phyloP scores from a whole-genome alignment of 768 basidiomycete species.

The Russula emetica region DNA sequence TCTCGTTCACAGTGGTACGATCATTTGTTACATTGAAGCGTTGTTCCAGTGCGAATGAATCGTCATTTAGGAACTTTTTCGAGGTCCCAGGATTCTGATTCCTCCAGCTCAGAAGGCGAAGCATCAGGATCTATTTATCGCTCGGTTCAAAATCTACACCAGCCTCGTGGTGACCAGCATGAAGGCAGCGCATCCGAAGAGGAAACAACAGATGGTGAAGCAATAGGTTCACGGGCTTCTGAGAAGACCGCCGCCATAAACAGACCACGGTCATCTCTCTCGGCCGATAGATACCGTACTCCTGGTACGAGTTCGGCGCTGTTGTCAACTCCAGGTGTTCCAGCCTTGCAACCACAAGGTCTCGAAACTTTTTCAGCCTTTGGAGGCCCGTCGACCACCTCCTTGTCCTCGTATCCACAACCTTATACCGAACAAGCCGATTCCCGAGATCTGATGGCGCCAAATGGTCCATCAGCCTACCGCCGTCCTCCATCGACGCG shows the following conservation, averaged over 20 bases:
- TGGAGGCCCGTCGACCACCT: slow-evolving; percentile 40
- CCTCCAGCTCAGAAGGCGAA: slow-evolving; percentile 53
- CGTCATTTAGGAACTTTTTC: slow-evolving; percentile 37
- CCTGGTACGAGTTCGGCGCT: slow-evolving; percentile 61
- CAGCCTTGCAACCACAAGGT: slow-evolving; percentile 61
- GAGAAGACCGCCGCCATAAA: slow-evolving; percentile 30
- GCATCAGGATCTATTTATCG: slow-evolving; percentile 27
- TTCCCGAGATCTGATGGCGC: slow-evolving; percentile 13
- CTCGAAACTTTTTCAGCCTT: slow-evolving; percentile 76
- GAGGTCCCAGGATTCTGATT: slow-evolving; percentile 53
- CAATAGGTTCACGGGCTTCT: slow-evolving; percentile 30
- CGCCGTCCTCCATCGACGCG: slow-evolving; percentile 26
- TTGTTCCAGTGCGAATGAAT: slow-evolving; percentile 2
- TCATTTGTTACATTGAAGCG: neutral
- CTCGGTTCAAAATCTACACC: slow-evolving; percentile 18
- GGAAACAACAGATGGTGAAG: slow-evolving; percentile 27
- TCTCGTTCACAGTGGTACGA: slow-evolving; percentile 61
- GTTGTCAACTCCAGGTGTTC: slow-evolving; percentile 50
- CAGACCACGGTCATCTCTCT: slow-evolving; percentile 73
- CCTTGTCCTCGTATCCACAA: slow-evolving; percentile 39
- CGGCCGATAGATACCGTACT: slow-evolving; percentile 74
- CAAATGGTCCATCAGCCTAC: neutral
- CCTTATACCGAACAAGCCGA: slow-evolving; percentile 31
- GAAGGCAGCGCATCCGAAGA: slow-evolving; percentile 27
- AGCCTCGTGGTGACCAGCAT: slow-evolving; percentile 26